Evolutionary conservation across 2,329 filamentous ascomycete genomes (phyloP).

Genomic region (Coniochaeta hoffmannii): DNA sequence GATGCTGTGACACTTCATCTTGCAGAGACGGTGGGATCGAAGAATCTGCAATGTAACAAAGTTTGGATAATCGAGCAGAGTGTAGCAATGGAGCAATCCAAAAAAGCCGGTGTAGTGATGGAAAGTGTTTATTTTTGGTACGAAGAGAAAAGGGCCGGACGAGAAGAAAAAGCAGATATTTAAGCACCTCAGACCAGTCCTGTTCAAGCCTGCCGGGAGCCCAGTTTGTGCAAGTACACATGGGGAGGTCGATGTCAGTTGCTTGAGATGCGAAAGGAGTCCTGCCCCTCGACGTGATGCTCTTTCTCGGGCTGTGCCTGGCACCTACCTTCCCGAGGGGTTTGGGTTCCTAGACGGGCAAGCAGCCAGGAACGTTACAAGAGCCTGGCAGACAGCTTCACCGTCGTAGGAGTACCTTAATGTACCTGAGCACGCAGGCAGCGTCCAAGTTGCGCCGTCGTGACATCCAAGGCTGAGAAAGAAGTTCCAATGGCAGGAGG

Average conservation of each 20-base stretch:
- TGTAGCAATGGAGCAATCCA: neutral
- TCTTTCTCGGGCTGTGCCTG: neutral
- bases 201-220: too few relatives aligned
- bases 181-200: too few relatives aligned
- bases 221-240: too few relatives aligned
- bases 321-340: too few relatives aligned
- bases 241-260: neutral
- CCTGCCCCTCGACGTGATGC: neutral
- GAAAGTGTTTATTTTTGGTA: neutral
- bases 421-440: too few relatives aligned
- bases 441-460: too few relatives aligned
- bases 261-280: neutral
- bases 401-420: too few relatives aligned
- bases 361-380: too few relatives aligned
- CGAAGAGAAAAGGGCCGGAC: neutral
- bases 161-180: neutral
- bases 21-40: neutral
- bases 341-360: too few relatives aligned
- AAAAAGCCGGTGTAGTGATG: neutral
- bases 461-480: too few relatives aligned
- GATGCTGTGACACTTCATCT: neutral
- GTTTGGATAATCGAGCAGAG: neutral
- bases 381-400: too few relatives aligned
- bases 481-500: too few relatives aligned
- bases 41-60: neutral